These are phyloP conservation scores for Amanita pseudoporphyria DNA, from an alignment of 768 basidiomycete genomes.

Conservation along the genomic window DNA sequence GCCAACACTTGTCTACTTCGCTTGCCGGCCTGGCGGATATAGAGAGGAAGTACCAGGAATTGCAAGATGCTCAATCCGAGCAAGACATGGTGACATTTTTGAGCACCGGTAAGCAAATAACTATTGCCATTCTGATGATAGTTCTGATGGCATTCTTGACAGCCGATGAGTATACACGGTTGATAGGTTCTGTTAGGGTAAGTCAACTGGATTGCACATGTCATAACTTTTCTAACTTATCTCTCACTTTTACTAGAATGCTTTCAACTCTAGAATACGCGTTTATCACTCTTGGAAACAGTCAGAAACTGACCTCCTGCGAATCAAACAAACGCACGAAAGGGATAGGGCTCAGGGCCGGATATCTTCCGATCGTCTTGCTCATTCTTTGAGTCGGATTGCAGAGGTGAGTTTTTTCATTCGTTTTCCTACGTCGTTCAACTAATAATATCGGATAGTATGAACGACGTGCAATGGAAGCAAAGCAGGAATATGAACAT, in stretches of 20 bases:
- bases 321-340: conserved; percentile 71
- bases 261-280: conserved; percentile 82
- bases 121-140: background rate
- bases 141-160: background rate
- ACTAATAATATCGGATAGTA: conserved; percentile 35
- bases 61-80: conserved; percentile 66
- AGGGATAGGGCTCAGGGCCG: conserved; percentile 72
- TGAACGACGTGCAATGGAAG: conserved; percentile 75
- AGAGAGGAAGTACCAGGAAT: conserved; percentile 62
- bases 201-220: conserved; percentile 16
- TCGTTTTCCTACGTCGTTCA: background rate
- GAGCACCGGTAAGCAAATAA: conserved; percentile 46
- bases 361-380: conserved; percentile 58
- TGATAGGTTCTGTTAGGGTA: conserved; percentile 82
- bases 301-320: conserved; percentile 64
- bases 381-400: conserved; percentile 68
- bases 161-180: conserved; percentile 90
- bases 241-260: conserved; percentile 39
- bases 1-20: conserved; percentile 59
- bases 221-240: background rate
- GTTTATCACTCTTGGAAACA: conserved; percentile 75
- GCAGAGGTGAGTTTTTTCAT: conserved; percentile 51
- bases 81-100: conserved; percentile 77
- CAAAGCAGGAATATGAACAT: conserved; percentile 83
- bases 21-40: conserved; percentile 67